Base-by-base conservation (phyloP, 805 yeast genomes). In the Spathaspora hagerdaliae region DNA sequence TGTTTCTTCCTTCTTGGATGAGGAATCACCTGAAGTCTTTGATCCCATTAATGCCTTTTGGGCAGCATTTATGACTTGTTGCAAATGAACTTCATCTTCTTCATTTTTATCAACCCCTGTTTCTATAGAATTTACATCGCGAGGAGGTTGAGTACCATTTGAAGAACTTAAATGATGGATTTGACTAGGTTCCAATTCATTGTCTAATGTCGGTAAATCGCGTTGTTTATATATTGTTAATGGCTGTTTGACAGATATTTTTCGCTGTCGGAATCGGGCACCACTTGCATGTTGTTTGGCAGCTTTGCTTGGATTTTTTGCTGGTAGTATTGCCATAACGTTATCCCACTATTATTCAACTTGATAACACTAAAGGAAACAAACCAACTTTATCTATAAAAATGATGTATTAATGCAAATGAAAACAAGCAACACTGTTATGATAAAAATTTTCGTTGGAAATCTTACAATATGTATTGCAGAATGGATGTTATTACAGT, bases 51-150 rank as follows among this genome's bases (percentile, higher is more conserved):
- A 76, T 2, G 83, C 82, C 29, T 81, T 80, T 43, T 82, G 84
- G 1, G 89, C 81, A 11, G 92, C 92, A 64, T 83, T 82, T 52
- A 94, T 84, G 41, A 91, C 97, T 51, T 85, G 88, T 63, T 92
- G 96, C 51, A 94, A 74, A 78, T 94, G 99, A 36, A 87, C 94
- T 64, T 94, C 99, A 56, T 89, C 96, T 65, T 94, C 99, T 65
- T 94, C 99, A 54, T 87, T 89, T 63, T 94, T 94, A 59, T 94
- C 99, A 36, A 94, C 99, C 67, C 99, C 99, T 6, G 98, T 92
- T 58, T 94, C 99, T 38, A 94, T 79, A 50, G 89, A 88, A 57
- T 88, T 89, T 29, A 87, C 67, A 51, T 92, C 97, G 37, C 98
- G 80, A 62, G 86, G 96, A 55, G 83, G 86, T 47, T 81, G 86